These are phyloP conservation scores for Fusarium succisae DNA, from an alignment of 2,329 filamentous ascomycete species.

Conservation along the genomic window DNA sequence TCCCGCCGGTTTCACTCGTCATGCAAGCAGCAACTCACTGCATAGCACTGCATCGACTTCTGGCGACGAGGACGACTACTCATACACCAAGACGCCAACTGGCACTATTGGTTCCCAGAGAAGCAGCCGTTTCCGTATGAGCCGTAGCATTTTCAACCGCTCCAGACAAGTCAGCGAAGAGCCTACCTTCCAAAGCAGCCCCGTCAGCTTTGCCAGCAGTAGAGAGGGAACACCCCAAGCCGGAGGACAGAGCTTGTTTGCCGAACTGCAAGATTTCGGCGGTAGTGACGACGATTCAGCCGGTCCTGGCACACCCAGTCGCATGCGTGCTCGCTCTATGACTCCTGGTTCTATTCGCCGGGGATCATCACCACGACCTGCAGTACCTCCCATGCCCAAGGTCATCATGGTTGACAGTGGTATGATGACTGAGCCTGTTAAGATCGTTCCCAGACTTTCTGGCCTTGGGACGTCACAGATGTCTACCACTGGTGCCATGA, in stretches of 20 bases:
- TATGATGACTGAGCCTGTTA: conserved; percentile 69
- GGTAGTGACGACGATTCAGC: conserved; percentile 78
- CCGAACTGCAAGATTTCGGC: conserved; percentile 85
- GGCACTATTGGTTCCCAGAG: conserved; percentile 69
- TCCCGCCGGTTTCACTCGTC: conserved; percentile 49
- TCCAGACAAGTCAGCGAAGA: conserved; percentile 71
- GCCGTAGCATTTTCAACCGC: conserved; percentile 67
- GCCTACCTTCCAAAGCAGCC: conserved; percentile 66
- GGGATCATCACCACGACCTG: conserved; percentile 56
- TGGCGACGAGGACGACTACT: conserved; percentile 72
- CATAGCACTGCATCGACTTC: conserved; percentile 91
- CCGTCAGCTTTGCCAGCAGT: conserved; percentile 63
- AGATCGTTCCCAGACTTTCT: conserved; percentile 43
- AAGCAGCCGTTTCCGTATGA: conserved; percentile 74
- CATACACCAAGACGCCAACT: conserved; percentile 69
- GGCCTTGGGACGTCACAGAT: conserved; percentile 12
- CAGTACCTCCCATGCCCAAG: conserved; percentile 60
- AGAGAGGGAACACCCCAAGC: conserved; percentile 60
- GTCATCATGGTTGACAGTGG: conserved; percentile 67
- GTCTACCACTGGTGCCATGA: conserved; percentile 12
- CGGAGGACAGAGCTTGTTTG: conserved; percentile 81
- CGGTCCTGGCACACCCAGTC: conserved; percentile 64
- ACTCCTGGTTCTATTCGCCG: conserved; percentile 60
- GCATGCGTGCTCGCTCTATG: conserved; percentile 56
- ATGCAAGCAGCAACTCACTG: conserved; percentile 72